Evolutionary conservation across 2,329 filamentous ascomycete species (phyloP).

Genomic region (Pseudogymnoascus sp.): DNA sequence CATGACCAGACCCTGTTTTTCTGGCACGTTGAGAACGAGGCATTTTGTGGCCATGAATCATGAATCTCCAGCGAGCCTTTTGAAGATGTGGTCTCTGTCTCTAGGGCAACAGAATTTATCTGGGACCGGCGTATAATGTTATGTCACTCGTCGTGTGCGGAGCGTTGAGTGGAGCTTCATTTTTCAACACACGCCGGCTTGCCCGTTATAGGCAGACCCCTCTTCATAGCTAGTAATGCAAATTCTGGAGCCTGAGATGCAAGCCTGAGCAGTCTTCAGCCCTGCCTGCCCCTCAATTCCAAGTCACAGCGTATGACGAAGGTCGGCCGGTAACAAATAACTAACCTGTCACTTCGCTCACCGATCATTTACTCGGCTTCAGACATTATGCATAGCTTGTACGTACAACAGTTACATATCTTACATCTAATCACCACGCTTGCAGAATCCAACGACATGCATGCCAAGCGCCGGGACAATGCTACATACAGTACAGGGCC

Average conservation of each 20-base stretch:
- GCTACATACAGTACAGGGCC: not conserved
- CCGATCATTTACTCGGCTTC: not conserved
- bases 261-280: not conserved
- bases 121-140: conserved; percentile 4
- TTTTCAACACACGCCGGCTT: not conserved
- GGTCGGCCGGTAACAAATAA: not conserved
- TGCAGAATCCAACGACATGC: not conserved
- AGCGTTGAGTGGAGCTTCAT: not conserved
- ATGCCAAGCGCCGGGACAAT: not conserved
- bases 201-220: not conserved
- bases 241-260: not conserved
- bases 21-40: not conserved
- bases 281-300: not conserved
- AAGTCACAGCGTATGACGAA: not conserved
- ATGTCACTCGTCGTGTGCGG: not conserved
- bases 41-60: not conserved
- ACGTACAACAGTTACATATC: not conserved
- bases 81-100: not conserved
- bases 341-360: not conserved
- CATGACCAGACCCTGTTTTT: not conserved
- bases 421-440: not conserved
- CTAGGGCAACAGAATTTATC: conserved; percentile 1
- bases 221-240: not conserved
- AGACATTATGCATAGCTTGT: conserved; percentile 4
- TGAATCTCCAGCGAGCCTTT: not conserved